These are phyloP conservation scores for Calamus simplicifolius DNA, from an alignment of 176 grass and related monocot species.

Conservation along the genomic window DNA sequence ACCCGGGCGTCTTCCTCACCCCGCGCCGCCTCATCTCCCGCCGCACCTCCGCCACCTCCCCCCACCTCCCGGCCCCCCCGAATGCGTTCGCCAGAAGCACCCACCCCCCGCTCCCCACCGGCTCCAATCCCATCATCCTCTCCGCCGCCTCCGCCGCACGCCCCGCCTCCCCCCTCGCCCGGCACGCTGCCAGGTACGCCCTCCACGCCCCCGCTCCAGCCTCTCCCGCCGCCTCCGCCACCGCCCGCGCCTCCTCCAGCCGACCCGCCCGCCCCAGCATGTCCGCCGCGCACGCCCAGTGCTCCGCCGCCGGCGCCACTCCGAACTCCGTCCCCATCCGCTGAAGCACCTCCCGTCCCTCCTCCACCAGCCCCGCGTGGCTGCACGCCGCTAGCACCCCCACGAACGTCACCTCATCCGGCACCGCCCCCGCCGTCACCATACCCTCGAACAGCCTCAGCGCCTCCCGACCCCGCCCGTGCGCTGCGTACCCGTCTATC, in stretches of 20 bases:
- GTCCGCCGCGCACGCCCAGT: constrained; percentile 44
- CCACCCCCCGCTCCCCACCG: not conserved
- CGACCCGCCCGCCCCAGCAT: constrained; percentile 49
- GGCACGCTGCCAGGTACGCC: constrained; percentile 48
- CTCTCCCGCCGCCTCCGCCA: constrained; percentile 28
- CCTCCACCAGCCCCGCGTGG: constrained; percentile 45
- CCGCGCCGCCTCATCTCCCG: constrained; percentile 2
- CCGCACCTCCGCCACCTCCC: not conserved
- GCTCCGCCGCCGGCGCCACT: constrained; percentile 42
- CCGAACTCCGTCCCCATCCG: constrained; percentile 45
- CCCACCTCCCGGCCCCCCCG: not conserved
- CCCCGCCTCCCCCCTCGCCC: constrained; percentile 41
- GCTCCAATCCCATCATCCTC: constrained; percentile 28
- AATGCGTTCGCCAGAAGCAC: not conserved
- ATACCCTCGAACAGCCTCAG: constrained; percentile 38
- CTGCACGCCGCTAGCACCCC: constrained; percentile 45
- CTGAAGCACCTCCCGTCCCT: constrained; percentile 28
- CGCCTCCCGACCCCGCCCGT: constrained; percentile 41
- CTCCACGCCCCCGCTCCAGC: constrained; percentile 44
- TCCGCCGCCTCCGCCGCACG: constrained; percentile 35
- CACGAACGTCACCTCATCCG: constrained; percentile 46
- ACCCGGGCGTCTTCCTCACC: constrained; percentile 12
- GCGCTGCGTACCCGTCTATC: constrained; percentile 58
- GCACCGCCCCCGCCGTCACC: constrained; percentile 25
- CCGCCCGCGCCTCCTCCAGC: constrained; percentile 37